Conservation (phyloP, 2,329 filamentous ascomycete species). For the Ambrosiella xylebori region DNA sequence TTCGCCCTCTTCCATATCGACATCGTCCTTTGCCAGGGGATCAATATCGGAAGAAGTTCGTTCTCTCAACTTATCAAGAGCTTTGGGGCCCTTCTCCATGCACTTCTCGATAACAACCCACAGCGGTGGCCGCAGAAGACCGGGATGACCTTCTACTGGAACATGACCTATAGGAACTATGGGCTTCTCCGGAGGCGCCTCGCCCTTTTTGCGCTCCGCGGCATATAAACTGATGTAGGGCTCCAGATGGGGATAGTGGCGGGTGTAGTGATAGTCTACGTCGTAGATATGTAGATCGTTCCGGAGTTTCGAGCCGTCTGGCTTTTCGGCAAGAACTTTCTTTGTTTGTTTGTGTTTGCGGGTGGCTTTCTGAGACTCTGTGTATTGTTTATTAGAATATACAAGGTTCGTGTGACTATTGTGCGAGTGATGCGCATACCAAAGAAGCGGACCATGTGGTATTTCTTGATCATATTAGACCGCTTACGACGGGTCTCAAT, state of each 20-base stretch:
- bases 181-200: constrained; percentile 21
- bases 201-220: constrained; percentile 19
- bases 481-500: constrained; percentile 43
- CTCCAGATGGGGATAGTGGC: constrained; percentile 53
- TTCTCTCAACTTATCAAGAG: constrained; percentile 38
- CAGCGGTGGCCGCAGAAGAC: constrained; percentile 33
- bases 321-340: constrained; percentile 36
- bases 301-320: constrained; percentile 34
- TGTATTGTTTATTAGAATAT: background rate
- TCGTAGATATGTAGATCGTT: constrained; percentile 48
- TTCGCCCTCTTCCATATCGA: constrained; percentile 15
- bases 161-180: constrained; percentile 27
- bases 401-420: background rate
- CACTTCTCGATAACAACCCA: constrained; percentile 51
- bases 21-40: constrained; percentile 13
- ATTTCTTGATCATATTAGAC: constrained; percentile 56
- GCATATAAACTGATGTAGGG: constrained; percentile 50
- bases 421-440: constrained; percentile 32
- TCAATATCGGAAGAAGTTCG: constrained; percentile 22
- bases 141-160: constrained; percentile 6
- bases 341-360: constrained; percentile 45
- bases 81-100: constrained; percentile 36
- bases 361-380: constrained; percentile 57
- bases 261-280: constrained; percentile 59
- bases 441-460: constrained; percentile 74